Percentiles rank a stretch among this genome's conserved stretches.
phyloP scores from a whole-genome alignment of 2,329 filamentous ascomycete genomes.

The Colletotrichum noveboracense region DNA sequence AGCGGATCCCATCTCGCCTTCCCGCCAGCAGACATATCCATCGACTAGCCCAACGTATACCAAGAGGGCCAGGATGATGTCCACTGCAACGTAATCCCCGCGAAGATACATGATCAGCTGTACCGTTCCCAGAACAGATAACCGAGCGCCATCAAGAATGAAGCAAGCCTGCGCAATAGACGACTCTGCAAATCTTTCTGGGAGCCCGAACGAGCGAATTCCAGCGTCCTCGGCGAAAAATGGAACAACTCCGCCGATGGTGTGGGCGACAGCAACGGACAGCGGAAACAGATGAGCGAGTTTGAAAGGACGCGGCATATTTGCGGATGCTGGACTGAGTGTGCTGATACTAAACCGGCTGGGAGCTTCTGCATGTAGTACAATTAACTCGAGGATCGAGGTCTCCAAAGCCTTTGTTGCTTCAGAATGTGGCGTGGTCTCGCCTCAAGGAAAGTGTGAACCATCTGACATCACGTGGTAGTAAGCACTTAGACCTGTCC shows the following conservation, averaged over 20 bases:
- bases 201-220: not conserved
- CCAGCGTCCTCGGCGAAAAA: not conserved
- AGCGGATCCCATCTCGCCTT: not conserved
- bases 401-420: not conserved
- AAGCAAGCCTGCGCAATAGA: not conserved
- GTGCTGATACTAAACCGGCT: not conserved
- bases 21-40: not conserved
- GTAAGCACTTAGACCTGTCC: not conserved
- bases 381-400: not conserved
- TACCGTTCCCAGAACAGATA: not conserved
- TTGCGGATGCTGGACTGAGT: rapidly evolving
- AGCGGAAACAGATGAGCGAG: not conserved
- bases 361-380: not conserved
- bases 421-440: rapidly evolving
- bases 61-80: not conserved
- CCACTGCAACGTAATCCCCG: not conserved
- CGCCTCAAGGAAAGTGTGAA: not conserved
- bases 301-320: not conserved
- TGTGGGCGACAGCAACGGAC: not conserved
- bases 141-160: not conserved
- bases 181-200: not conserved
- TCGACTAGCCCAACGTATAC: not conserved
- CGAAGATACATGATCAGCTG: not conserved
- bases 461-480: not conserved
- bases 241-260: not conserved